phyloP scores from a whole-genome alignment of 2,329 filamentous ascomycete genomes.

The Alternaria panax region DNA sequence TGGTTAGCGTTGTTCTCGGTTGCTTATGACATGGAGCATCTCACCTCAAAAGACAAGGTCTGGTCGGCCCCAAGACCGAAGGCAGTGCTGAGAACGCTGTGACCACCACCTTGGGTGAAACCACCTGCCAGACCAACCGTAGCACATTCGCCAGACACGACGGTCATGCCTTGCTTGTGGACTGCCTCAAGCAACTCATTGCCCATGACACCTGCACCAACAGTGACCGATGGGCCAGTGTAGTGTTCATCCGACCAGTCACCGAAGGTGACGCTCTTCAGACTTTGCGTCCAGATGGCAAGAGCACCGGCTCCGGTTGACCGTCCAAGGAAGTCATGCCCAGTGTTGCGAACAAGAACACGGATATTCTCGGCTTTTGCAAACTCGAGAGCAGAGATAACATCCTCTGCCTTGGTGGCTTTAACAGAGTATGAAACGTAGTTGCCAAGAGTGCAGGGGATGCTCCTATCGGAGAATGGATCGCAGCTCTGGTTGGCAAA shows the following conservation, averaged over 20 bases:
- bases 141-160: slow-evolving; percentile 42
- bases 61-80: slow-evolving; percentile 44
- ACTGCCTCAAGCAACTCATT: slow-evolving; percentile 34
- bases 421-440: slow-evolving; percentile 47
- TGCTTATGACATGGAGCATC: background rate
- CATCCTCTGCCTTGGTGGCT: slow-evolving; percentile 14
- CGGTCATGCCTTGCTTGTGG: slow-evolving; percentile 23
- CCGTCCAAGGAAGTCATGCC: slow-evolving; percentile 39
- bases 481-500: slow-evolving; percentile 26
- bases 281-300: slow-evolving; percentile 40
- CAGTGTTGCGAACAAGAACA: slow-evolving; percentile 27
- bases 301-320: slow-evolving; percentile 42
- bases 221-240: slow-evolving; percentile 34
- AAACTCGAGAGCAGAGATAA: slow-evolving; percentile 30
- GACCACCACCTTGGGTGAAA: slow-evolving; percentile 42
- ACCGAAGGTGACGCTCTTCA: slow-evolving; percentile 33
- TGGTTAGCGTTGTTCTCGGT: slow-evolving; percentile 5
- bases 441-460: slow-evolving; percentile 30
- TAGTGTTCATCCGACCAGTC: slow-evolving; percentile 33
- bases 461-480: slow-evolving; percentile 15
- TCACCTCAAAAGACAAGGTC: slow-evolving; percentile 38
- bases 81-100: slow-evolving; percentile 29
- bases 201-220: slow-evolving; percentile 40
- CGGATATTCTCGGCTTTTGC: slow-evolving; percentile 36
- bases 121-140: slow-evolving; percentile 47